Evolutionary conservation across 768 basidiomycete species (phyloP).

Genomic region (Lactarius sp.): DNA sequence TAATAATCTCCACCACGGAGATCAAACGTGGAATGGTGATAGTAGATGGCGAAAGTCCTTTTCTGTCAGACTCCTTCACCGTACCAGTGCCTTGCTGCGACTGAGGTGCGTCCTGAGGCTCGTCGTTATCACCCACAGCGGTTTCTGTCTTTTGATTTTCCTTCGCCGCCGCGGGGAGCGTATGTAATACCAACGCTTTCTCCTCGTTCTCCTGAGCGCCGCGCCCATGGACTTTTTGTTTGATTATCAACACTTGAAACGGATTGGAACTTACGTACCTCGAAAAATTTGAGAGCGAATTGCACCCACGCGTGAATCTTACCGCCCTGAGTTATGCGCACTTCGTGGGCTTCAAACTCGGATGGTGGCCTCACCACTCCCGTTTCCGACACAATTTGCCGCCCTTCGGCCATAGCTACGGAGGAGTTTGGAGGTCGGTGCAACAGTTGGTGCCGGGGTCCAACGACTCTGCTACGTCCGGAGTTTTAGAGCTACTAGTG

Average conservation of each 20-base stretch:
- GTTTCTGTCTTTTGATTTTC: conserved; percentile 11
- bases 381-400: not conserved
- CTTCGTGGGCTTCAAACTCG: conserved; percentile 26
- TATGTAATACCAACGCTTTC: conserved; percentile 53
- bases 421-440: not conserved
- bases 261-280: conserved; percentile 28
- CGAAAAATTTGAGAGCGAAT: conserved; percentile 36
- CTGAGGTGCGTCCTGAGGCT: conserved; percentile 3
- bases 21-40: conserved; percentile 57
- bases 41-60: conserved; percentile 35
- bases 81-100: conserved; percentile 8
- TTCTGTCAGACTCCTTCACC: conserved; percentile 13
- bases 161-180: conserved; percentile 38
- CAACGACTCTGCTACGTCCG: too few relatives aligned
- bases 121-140: not conserved
- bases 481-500: not conserved
- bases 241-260: not conserved
- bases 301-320: conserved; percentile 36
- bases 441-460: not conserved
- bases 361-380: not conserved
- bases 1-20: conserved; percentile 78
- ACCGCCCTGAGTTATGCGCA: conserved; percentile 37
- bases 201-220: conserved; percentile 42
- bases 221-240: too few relatives aligned
- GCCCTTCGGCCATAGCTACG: not conserved